phyloP scores from a whole-genome alignment of 768 basidiomycete genomes.

The Pleurotus platypus region DNA sequence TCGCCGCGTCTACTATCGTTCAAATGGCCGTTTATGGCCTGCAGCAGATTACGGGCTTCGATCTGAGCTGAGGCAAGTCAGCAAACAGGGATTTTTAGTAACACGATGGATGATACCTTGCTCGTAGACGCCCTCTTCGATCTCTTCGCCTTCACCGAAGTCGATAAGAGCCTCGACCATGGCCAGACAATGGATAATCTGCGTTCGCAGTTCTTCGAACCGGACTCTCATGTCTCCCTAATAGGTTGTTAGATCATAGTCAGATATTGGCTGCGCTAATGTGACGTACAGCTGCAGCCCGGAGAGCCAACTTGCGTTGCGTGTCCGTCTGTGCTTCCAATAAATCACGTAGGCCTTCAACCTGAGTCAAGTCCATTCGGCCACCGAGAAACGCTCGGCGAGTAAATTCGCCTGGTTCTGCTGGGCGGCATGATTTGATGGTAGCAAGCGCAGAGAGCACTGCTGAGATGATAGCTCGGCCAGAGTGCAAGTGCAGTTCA shows the following conservation, averaged over 20 bases:
- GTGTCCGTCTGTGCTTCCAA: conserved; percentile 86
- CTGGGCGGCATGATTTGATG: conserved; percentile 67
- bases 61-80: conserved; percentile 40
- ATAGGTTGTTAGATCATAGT: conserved; percentile 8
- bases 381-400: conserved; percentile 79
- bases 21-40: conserved; percentile 52
- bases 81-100: not conserved
- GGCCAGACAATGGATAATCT: conserved; percentile 71
- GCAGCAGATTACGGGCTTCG: conserved; percentile 45
- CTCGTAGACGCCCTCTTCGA: conserved; percentile 78
- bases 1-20: conserved; percentile 77
- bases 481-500: conserved; percentile 87
- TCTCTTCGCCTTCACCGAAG: conserved; percentile 89
- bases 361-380: conserved; percentile 82
- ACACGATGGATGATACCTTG: conserved; percentile 42
- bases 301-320: conserved; percentile 72
- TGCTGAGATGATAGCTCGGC: conserved; percentile 73
- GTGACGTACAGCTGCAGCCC: conserved; percentile 60
- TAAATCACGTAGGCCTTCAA: conserved; percentile 83
- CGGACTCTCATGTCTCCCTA: conserved; percentile 62
- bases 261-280: not conserved
- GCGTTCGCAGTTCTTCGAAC: conserved; percentile 60
- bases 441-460: conserved; percentile 60
- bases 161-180: conserved; percentile 88
- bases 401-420: conserved; percentile 88